These are phyloP conservation scores for Suhomyces guaymorum DNA, from an alignment of 1,139 yeast species.

Conservation along the genomic window DNA sequence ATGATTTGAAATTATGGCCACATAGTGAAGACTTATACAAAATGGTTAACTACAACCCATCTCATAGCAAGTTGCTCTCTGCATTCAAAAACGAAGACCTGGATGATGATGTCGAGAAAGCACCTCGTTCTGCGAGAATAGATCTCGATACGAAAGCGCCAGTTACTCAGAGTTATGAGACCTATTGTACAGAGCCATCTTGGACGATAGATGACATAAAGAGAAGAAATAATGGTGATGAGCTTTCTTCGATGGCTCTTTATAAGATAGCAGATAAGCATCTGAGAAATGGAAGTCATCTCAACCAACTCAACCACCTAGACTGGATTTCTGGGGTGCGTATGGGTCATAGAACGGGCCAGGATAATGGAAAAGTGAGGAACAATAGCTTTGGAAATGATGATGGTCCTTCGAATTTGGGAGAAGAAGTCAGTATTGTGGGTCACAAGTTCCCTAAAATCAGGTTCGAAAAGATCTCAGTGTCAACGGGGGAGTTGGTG, in stretches of 20 bases:
- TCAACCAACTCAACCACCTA: conserved; percentile 60
- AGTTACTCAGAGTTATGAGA: conserved; percentile 27
- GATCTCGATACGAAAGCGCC: conserved; percentile 7
- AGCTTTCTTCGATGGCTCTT: conserved; percentile 37
- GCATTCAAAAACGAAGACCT: conserved; percentile 21
- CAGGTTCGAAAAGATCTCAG: conserved; percentile 82
- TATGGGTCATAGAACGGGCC: conserved; percentile 58
- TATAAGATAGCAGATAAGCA: conserved; percentile 37
- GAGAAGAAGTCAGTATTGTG: conserved; percentile 87
- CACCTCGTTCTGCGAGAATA: conserved; percentile 1
- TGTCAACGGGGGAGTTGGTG: conserved; percentile 77
- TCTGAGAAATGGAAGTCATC: conserved; percentile 24
- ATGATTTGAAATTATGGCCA: conserved; percentile 84
- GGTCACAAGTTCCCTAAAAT: conserved; percentile 91
- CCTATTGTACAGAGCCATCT: conserved; percentile 45
- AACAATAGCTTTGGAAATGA: conserved; percentile 29
- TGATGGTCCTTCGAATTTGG: conserved; percentile 67
- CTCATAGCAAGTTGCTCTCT: conserved; percentile 32
- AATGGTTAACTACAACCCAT: conserved; percentile 55
- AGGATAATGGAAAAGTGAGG: conserved; percentile 23
- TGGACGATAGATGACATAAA: conserved; percentile 36
- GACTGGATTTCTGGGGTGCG: conserved; percentile 95
- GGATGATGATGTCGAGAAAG: conserved; percentile 19
- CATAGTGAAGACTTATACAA: conserved; percentile 59
- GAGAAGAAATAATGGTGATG: conserved; percentile 36